Base-by-base conservation (phyloP, 1,284 basidiomycete species). In the Fomes fomentarius region DNA sequence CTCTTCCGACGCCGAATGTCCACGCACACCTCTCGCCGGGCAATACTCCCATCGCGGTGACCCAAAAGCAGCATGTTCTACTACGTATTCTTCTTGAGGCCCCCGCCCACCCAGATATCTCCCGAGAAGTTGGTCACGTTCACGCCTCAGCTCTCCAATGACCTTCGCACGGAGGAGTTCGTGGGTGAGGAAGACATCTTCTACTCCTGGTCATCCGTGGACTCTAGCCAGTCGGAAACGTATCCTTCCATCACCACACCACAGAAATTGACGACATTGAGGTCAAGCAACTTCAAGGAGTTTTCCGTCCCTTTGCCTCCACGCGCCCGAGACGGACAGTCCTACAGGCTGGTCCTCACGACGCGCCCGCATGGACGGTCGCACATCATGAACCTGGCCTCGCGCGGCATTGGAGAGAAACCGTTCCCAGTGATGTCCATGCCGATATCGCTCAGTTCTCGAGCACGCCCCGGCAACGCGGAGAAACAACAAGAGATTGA, bases 91-190 rank as follows among this genome's bases (percentile, higher is more conserved):
- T 91, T 92, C 64, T 79, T 92, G 15, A 82, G 89, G 50, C 87
- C 90, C 15, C 91, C 89, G 11, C 87, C 87, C 10, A 63, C 70
- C 9, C 76, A 79, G 47, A 73, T 74, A 1, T 63, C 70, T 7
- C 68, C 73, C 2, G 70, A 70, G 11, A 72, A 71, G 19, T 66
- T 74, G 7, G 68, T 91, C 35, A 68, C 73, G 10, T 78, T 91
- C 43, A 89, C 82, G 1, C 88, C 87, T 0, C 88, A 91, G 67
- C 81, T 93, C 56, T 79, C 83, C n/a, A 92, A 93, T 65, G 90
- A 92, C 63, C 76, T 93, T 40, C 80, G 90, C 22, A 92, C 89
- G n/a, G 88, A 90, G 61, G 71, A 75, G 1, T 81, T 74, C 61
- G 66, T 74, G 12, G 69, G 65, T 21, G 65, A 74, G 1, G 74